Base-by-base conservation (phyloP, 768 basidiomycete genomes). In the Melanogaster broomeanus region DNA sequence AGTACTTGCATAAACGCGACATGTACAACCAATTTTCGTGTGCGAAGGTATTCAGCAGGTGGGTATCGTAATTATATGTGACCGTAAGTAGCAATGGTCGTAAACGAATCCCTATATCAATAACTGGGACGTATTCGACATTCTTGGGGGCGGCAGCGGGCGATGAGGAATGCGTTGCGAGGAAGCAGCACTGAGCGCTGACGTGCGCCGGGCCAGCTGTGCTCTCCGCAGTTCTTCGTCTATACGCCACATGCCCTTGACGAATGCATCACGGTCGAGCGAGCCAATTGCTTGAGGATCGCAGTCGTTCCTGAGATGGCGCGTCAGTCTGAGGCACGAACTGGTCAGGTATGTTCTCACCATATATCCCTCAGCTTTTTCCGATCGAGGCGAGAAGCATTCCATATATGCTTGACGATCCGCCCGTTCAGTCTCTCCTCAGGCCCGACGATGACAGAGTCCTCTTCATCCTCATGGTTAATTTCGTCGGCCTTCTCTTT, bases 171-270 rank as follows among this genome's bases (percentile, higher is more conserved):
- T 69, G 35, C 67, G 69, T 33, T 69, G 67, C 11, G 67, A 69
- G 7, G 68, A 69, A 22, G 68, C 67, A 2, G 56, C 65, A 25
- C 57, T 68, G 39, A 70, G 65, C 16, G 69, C 68, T 12, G 63
- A 72, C 35, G 61, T 52, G 38, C 63, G 65, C 34, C 57, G 60
- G n/a, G 58, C 68, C 27, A 73, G 56, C 40, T 85, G 81, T 6
- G 78, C 76, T 41, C 81, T 78, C n/a, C 86, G 74, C 12, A 92
- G 79, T 58, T 90, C 89, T 66, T 90, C 88, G 68, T 93, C 90
- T 25, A 93, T 88, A 33, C 83, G 81, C 89, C 89, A 91, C 88
- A 91, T 90, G 45, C 88, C 90, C 56, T 77, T 79, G 35, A 83
- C 78, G 57, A 93, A 93, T 16, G 72, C 73, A 16, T 88, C 86